These are phyloP conservation scores for Morella rubra DNA, from an alignment of 306 rosid species.

Conservation along the genomic window DNA sequence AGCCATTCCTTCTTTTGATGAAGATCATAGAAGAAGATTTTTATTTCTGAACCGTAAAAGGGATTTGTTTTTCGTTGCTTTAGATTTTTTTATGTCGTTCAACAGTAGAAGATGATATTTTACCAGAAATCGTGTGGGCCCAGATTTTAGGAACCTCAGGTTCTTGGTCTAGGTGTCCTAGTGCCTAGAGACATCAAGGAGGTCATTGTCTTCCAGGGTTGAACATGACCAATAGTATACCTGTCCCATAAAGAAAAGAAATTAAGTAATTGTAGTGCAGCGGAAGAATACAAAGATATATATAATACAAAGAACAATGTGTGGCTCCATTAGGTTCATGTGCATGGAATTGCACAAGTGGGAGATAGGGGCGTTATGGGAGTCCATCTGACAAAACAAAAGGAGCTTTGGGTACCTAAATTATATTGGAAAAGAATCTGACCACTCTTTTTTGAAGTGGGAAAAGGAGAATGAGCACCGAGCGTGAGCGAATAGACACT, in stretches of 20 bases:
- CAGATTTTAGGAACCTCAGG: not conserved
- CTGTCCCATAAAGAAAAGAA: not conserved
- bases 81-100: too few relatives aligned
- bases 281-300: too few relatives aligned
- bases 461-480: conserved; percentile 36
- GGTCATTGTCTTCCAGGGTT: not conserved
- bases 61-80: not conserved
- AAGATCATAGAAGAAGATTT: not conserved
- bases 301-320: not conserved
- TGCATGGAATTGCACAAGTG: not conserved
- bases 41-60: too few relatives aligned
- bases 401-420: conserved; percentile 26
- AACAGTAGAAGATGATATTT: not conserved
- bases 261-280: too few relatives aligned
- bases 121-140: not conserved
- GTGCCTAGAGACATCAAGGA: not conserved
- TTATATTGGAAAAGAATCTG: conserved; percentile 31
- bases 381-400: conserved; percentile 27
- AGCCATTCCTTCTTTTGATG: not conserved
- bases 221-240: not conserved
- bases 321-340: not conserved
- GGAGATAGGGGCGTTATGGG: conserved; percentile 40
- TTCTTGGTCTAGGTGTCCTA: not conserved
- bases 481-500: conserved; percentile 16
- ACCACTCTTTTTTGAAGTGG: conserved; percentile 35